phyloP scores from a whole-genome alignment of 176 grass and related monocot genomes.

The Microstegium vimineum region DNA sequence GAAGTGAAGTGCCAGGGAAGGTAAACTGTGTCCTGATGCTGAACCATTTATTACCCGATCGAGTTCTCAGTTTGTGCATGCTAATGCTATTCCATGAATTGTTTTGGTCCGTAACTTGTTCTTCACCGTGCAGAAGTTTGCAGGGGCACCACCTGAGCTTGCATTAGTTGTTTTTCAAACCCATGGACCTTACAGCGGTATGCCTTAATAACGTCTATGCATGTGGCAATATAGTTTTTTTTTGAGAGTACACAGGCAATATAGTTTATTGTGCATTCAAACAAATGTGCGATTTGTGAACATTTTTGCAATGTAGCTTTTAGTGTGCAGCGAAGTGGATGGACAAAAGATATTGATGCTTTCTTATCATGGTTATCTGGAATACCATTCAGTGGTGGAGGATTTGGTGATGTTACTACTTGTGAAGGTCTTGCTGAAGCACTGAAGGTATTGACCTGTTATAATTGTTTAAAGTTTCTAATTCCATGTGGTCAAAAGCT shows the following conservation, averaged over 20 bases:
- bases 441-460: constrained; percentile 50
- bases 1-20: constrained; percentile 50
- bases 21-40: constrained; percentile 28
- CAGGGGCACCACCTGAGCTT: constrained; percentile 48
- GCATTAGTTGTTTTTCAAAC: constrained; percentile 74
- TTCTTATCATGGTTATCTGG: constrained; percentile 77
- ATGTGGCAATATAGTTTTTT: background rate
- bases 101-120: constrained; percentile 11
- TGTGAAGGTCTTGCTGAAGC: constrained; percentile 93
- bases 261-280: background rate
- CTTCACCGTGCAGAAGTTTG: constrained; percentile 46
- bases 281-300: background rate
- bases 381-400: constrained; percentile 72
- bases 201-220: background rate
- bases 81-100: background rate
- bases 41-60: background rate
- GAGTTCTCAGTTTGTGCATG: constrained; percentile 15
- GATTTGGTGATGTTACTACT: constrained; percentile 63
- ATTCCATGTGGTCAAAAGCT: background rate
- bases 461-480: background rate
- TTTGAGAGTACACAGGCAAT: no score
- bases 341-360: constrained; percentile 76
- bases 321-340: constrained; percentile 69
- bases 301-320: constrained; percentile 51
- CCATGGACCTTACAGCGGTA: constrained; percentile 74